These are phyloP conservation scores for Hyphopichia burtonii DNA, from an alignment of 1,139 yeast genomes.

Conservation along the genomic window DNA sequence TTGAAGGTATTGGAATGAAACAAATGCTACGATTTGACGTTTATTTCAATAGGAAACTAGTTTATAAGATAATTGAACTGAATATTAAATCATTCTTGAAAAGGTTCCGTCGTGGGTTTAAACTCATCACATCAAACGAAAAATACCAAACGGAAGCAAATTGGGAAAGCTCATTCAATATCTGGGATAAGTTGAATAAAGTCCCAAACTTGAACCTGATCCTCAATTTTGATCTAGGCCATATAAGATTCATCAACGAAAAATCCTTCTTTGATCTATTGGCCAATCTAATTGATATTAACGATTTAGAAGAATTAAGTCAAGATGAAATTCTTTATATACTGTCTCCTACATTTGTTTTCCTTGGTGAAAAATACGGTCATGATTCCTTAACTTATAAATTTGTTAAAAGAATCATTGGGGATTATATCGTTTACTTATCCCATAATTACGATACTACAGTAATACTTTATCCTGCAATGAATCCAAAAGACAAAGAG, in stretches of 20 bases:
- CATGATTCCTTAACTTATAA: conserved; percentile 37
- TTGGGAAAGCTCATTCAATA: not conserved
- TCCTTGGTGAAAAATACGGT: conserved; percentile 45
- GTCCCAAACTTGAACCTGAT: conserved; percentile 6
- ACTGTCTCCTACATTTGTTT: conserved; percentile 40
- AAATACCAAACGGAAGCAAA: not conserved
- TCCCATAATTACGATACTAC: conserved; percentile 30
- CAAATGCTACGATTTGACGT: not conserved
- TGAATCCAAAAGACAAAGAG: conserved; percentile 14
- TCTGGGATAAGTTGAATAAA: conserved; percentile 35
- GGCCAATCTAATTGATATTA: conserved; percentile 42
- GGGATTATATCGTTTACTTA: conserved; percentile 29
- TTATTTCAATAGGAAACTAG: not conserved
- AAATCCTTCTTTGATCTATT: conserved; percentile 47
- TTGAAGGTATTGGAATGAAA: not conserved
- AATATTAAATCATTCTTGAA: not conserved
- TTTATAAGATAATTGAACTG: not conserved
- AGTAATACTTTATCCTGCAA: conserved; percentile 26
- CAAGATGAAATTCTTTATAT: conserved; percentile 26
- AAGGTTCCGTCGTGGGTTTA: not conserved
- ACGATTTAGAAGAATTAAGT: conserved; percentile 13
- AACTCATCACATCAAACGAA: not conserved
- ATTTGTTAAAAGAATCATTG: conserved; percentile 33
- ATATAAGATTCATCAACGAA: conserved; percentile 36
- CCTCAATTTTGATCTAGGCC: conserved; percentile 7